Evolutionary conservation across 1,284 basidiomycete genomes (phyloP).

Genomic region (Malassezia psittaci): DNA sequence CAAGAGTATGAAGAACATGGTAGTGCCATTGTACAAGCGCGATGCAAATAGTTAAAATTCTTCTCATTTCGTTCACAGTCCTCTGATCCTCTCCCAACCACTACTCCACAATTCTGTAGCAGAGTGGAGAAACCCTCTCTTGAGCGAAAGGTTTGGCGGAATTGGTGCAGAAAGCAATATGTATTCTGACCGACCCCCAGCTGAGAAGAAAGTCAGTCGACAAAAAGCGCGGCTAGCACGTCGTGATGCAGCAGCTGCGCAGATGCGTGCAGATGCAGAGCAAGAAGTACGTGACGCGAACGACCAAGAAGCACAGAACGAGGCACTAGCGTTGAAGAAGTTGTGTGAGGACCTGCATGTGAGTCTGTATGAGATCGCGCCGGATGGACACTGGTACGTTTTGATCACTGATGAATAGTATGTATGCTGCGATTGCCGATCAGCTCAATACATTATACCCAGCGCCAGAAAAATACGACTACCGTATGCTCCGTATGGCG

Average conservation of each 20-base stretch:
- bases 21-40: constrained; percentile 36
- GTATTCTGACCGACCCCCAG: constrained; percentile 5
- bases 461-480: constrained; percentile 19
- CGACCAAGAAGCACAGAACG: background rate
- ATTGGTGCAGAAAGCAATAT: background rate
- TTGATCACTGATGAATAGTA: constrained; percentile 34
- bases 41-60: constrained; percentile 31
- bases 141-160: background rate
- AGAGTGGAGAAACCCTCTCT: too few relatives aligned
- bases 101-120: background rate
- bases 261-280: constrained; percentile 13
- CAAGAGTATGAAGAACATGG: constrained; percentile 47
- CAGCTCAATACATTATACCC: constrained; percentile 50
- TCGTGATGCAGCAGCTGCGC: constrained; percentile 19
- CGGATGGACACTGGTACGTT: constrained; percentile 72
- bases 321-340: background rate
- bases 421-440: constrained; percentile 84
- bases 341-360: constrained; percentile 2
- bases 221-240: constrained; percentile 25
- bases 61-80: background rate
- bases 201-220: constrained; percentile 15
- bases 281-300: constrained; percentile 5
- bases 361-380: constrained; percentile 56
- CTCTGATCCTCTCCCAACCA: background rate
- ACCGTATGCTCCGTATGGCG: constrained; percentile 54